Evolutionary conservation across 495 filamentous ascomycete genomes (phyloP).

Genomic region (Podospora australis): DNA sequence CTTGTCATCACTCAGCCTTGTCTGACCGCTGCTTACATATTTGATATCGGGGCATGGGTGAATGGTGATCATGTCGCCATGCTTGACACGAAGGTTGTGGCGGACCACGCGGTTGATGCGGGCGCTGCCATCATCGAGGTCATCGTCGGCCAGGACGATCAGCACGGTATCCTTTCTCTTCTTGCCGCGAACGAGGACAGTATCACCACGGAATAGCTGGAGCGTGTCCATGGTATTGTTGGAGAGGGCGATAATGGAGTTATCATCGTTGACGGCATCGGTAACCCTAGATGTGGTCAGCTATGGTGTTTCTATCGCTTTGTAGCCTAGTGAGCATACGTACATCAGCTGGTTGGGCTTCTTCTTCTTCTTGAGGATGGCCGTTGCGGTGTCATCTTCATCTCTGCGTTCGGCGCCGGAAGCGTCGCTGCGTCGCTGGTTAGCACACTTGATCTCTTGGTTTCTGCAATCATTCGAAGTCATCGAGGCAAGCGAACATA

Average conservation of each 20-base stretch:
- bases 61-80: constrained; percentile 93
- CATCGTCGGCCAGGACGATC: constrained; percentile 95
- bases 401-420: constrained; percentile 85
- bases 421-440: constrained; percentile 59
- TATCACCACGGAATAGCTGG: constrained; percentile 96
- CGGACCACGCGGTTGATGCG: constrained; percentile 96
- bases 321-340: constrained; percentile 24
- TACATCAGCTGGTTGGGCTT: constrained; percentile 98
- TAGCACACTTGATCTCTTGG: too few relatives aligned
- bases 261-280: constrained; percentile 97
- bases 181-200: constrained; percentile 96
- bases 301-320: background rate
- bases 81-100: constrained; percentile 97
- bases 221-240: constrained; percentile 99
- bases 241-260: constrained; percentile 96
- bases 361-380: constrained; percentile 99
- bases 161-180: constrained; percentile 99
- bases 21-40: constrained; percentile 65
- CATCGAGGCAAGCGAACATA: constrained; percentile 56
- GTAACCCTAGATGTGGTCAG: constrained; percentile 67
- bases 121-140: constrained; percentile 92
- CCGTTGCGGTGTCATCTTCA: constrained; percentile 87
- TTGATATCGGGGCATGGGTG: constrained; percentile 99
- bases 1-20: background rate
- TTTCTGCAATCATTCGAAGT: too few relatives aligned